Evolutionary conservation across 1,284 basidiomycete genomes (phyloP).

Genomic region (Neolentinus lepideus): DNA sequence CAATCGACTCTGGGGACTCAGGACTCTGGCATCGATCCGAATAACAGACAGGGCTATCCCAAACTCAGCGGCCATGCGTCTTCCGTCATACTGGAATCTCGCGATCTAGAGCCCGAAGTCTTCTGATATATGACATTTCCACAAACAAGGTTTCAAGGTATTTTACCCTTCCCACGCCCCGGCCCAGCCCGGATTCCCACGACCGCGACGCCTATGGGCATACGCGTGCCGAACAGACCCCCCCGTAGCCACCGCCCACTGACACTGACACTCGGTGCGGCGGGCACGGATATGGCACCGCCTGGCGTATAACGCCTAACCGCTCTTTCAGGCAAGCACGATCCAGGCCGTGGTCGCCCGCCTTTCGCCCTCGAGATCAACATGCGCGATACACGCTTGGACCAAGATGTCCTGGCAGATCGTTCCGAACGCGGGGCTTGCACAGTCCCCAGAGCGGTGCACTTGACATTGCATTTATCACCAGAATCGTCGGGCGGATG

Average conservation of each 20-base stretch:
- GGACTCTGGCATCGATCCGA: not conserved
- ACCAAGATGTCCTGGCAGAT: not conserved
- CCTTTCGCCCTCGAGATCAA: not conserved
- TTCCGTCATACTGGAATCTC: not conserved
- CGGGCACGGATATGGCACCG: not conserved
- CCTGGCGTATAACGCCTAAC: not conserved
- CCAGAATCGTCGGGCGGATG: not conserved
- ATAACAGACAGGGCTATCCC: not conserved
- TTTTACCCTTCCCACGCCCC: not conserved
- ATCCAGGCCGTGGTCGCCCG: not conserved
- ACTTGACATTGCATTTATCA: not conserved
- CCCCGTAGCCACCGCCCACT: too few relatives aligned
- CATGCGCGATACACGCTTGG: not conserved
- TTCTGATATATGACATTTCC: not conserved
- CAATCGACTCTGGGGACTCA: not conserved
- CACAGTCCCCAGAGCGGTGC: not conserved
- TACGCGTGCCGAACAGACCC: not conserved
- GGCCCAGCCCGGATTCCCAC: not conserved
- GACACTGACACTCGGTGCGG: not conserved
- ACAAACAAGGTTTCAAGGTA: not conserved
- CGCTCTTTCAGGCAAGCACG: not conserved
- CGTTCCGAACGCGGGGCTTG: not conserved
- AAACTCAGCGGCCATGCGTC: not conserved
- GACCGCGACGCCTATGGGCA: not conserved
- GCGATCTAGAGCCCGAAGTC: not conserved